Percentiles rank a stretch among this genome's conserved stretches.
phyloP scores from a whole-genome alignment of 78 protist genomes.

The Polysphondylium violaceum region DNA sequence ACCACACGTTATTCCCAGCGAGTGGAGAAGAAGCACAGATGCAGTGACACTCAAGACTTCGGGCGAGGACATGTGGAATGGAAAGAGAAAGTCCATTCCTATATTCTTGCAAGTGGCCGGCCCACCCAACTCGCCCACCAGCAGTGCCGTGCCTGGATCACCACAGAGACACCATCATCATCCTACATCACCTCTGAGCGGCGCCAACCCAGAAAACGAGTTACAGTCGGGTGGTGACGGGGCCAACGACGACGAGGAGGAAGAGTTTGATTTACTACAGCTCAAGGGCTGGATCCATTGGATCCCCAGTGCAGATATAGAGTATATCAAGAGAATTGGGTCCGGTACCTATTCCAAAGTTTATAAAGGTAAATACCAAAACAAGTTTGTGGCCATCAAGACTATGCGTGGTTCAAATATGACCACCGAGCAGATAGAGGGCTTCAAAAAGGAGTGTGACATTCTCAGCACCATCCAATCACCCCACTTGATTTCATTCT shows the following conservation, averaged over 20 bases:
- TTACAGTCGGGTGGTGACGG: too few species aligned
- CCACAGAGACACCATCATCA: slow-evolving; percentile 50
- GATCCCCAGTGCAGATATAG: slow-evolving; percentile 71
- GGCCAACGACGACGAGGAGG: slow-evolving; percentile 25
- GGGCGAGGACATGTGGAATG: slow-evolving; percentile 56
- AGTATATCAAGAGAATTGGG: slow-evolving; percentile 80
- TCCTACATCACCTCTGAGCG: slow-evolving; percentile 11
- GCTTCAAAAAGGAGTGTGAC: slow-evolving; percentile 59
- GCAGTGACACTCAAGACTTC: slow-evolving; percentile 28
- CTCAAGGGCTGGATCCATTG: slow-evolving; percentile 69
- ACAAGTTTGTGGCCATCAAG: slow-evolving; percentile 76
- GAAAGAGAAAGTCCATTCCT: slow-evolving; percentile 66
- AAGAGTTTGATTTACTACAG: slow-evolving; percentile 32
- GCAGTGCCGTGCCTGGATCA: slow-evolving; percentile 7
- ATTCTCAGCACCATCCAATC: slow-evolving; percentile 53
- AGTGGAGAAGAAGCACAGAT: slow-evolving; percentile 73
- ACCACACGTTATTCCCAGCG: slow-evolving; percentile 61
- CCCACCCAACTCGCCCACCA: slow-evolving; percentile 25
- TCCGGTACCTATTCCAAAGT: slow-evolving; percentile 80
- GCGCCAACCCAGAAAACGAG: slow-evolving; percentile 8
- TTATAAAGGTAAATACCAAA: slow-evolving; percentile 75
- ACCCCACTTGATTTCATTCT: slow-evolving; percentile 64
- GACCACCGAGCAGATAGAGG: slow-evolving; percentile 72
- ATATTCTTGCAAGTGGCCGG: slow-evolving; percentile 60
- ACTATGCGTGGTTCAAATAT: slow-evolving; percentile 72